Evolutionary conservation across 1,284 basidiomycete species (phyloP).

Genomic region (Hymenochaete sp.): DNA sequence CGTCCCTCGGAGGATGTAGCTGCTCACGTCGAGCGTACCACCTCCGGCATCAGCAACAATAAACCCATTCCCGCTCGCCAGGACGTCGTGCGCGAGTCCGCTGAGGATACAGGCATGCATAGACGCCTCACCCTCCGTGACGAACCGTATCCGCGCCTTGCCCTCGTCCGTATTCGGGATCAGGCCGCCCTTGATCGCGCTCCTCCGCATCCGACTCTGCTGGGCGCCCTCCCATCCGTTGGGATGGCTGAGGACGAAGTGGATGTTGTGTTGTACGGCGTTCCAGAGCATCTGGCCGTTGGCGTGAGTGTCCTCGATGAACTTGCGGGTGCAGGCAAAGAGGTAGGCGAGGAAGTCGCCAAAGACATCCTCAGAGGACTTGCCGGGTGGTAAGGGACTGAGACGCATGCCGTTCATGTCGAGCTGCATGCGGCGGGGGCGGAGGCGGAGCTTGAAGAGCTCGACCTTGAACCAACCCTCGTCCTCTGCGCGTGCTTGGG

Average conservation of each 20-base stretch:
- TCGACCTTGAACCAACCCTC: constrained; percentile 66
- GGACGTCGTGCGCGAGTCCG: constrained; percentile 63
- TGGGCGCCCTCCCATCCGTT: constrained; percentile 79
- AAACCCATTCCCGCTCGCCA: constrained; percentile 65
- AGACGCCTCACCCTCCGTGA: constrained; percentile 75
- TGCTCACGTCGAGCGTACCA: constrained; percentile 70
- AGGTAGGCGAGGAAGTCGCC: constrained; percentile 70
- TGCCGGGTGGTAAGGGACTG: constrained; percentile 51
- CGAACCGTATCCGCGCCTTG: constrained; percentile 61
- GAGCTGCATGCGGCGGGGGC: constrained; percentile 65
- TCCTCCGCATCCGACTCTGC: constrained; percentile 65
- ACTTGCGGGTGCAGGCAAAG: constrained; percentile 59
- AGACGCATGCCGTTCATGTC: constrained; percentile 75
- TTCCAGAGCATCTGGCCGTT: constrained; percentile 57
- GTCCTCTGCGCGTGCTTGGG: constrained; percentile 57
- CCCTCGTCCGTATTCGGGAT: constrained; percentile 65
- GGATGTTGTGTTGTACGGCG: constrained; percentile 53
- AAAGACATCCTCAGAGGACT: constrained; percentile 62
- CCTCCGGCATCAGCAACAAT: constrained; percentile 73
- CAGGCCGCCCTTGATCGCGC: constrained; percentile 55
- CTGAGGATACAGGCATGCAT: constrained; percentile 68
- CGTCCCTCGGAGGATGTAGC: constrained; percentile 60
- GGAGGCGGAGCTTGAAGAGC: constrained; percentile 68
- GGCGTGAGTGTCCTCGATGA: constrained; percentile 68
- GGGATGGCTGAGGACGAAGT: constrained; percentile 68